These are phyloP conservation scores for Fusarium secorum DNA, from an alignment of 2,329 filamentous ascomycete genomes.

Conservation along the genomic window DNA sequence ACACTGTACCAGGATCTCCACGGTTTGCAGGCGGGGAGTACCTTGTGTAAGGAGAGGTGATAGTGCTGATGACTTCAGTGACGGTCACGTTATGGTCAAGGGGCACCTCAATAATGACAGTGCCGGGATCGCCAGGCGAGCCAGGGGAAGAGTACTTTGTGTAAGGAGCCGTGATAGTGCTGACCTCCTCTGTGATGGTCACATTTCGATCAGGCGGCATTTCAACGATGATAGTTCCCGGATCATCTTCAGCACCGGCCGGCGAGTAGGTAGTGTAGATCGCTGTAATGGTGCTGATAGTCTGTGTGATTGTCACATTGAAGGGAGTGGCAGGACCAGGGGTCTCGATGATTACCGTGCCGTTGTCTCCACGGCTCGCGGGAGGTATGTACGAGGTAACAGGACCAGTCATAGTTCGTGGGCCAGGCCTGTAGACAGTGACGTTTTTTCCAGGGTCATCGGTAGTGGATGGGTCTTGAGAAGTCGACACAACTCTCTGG, in stretches of 20 bases:
- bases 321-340: conserved; percentile 3
- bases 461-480: neutral
- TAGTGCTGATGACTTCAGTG: conserved; percentile 5
- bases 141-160: conserved; percentile 15
- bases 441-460: conserved; percentile 9
- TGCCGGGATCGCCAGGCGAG: conserved; percentile 15
- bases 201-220: conserved; percentile 21
- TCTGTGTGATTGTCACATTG: conserved; percentile 24
- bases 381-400: conserved; percentile 24
- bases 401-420: conserved; percentile 19
- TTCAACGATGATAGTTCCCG: conserved; percentile 20
- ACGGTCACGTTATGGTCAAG: conserved; percentile 18
- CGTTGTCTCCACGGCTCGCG: conserved; percentile 1
- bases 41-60: conserved; percentile 13
- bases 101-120: conserved; percentile 12
- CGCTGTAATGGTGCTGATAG: conserved; percentile 18
- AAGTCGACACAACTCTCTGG: neutral
- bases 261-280: conserved; percentile 24
- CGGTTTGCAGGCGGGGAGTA: neutral
- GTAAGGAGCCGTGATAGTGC: conserved; percentile 4
- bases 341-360: conserved; percentile 25
- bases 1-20: conserved; percentile 19
- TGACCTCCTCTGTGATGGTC: conserved; percentile 14
- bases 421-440: conserved; percentile 16
- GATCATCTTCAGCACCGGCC: conserved; percentile 8